Evolutionary conservation across 768 basidiomycete species (phyloP).

Genomic region (Leccinum fibrillosum): DNA sequence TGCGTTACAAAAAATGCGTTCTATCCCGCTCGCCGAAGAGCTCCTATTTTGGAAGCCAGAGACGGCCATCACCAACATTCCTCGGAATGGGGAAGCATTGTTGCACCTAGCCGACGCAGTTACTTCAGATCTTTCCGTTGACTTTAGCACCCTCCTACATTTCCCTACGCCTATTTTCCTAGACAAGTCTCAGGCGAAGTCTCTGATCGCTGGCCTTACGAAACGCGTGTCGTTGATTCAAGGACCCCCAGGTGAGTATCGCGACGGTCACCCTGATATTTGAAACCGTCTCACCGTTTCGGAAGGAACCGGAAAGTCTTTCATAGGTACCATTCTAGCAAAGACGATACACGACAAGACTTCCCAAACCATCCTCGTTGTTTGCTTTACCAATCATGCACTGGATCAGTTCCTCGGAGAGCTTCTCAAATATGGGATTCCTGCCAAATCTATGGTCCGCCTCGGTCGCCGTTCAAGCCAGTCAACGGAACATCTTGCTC

Average conservation of each 20-base stretch:
- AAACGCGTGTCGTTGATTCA: constrained; percentile 61
- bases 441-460: constrained; percentile 47
- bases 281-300: not conserved
- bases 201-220: constrained; percentile 48
- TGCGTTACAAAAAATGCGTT: constrained; percentile 43
- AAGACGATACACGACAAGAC: constrained; percentile 53
- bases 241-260: constrained; percentile 59
- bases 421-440: constrained; percentile 56
- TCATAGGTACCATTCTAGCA: constrained; percentile 62
- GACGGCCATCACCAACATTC: not conserved
- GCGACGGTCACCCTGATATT: not conserved
- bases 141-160: constrained; percentile 38
- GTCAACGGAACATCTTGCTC: constrained; percentile 41
- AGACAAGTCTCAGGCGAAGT: constrained; percentile 46
- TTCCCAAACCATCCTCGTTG: constrained; percentile 50
- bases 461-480: constrained; percentile 53
- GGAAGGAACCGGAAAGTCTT: constrained; percentile 69
- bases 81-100: not conserved
- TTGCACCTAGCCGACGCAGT: constrained; percentile 26
- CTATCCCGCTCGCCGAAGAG: constrained; percentile 47
- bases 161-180: constrained; percentile 40
- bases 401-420: constrained; percentile 66
- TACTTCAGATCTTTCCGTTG: constrained; percentile 28
- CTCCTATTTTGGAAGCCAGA: constrained; percentile 50
- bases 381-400: constrained; percentile 73